A percentile compares a stretch with the other conserved stretches of the same genome.
These are phyloP conservation scores for Phytophthora megakarya DNA, from an alignment of 352 stramenopile genomes.

Conservation along the genomic window DNA sequence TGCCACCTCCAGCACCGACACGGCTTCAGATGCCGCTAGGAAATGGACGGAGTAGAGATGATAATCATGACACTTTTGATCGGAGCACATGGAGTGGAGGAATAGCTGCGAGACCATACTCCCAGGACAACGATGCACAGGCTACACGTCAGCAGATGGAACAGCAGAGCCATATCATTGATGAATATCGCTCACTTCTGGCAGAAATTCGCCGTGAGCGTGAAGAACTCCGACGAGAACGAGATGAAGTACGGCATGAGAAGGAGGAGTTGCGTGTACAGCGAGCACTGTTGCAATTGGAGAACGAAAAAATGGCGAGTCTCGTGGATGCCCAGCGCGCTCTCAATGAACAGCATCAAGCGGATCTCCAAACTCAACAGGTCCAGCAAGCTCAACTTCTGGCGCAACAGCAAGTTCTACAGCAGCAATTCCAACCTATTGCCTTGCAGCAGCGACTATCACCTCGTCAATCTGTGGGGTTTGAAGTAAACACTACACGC, in stretches of 20 bases:
- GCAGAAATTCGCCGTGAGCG: slow-evolving; percentile 73
- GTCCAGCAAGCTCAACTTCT: slow-evolving; percentile 28
- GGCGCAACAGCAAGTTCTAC: slow-evolving; percentile 27
- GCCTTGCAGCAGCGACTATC: slow-evolving; percentile 24
- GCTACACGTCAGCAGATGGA: slow-evolving; percentile 27
- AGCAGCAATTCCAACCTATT: slow-evolving; percentile 34
- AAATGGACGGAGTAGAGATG: slow-evolving; percentile 23
- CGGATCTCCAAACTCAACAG: slow-evolving; percentile 46
- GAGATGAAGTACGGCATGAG: slow-evolving; percentile 66
- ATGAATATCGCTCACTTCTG: slow-evolving; percentile 71
- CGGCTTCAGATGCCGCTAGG: slow-evolving; percentile 20
- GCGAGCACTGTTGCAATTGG: slow-evolving; percentile 62
- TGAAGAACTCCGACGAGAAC: slow-evolving; percentile 71
- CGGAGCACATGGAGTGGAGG: background rate
- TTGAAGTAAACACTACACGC: slow-evolving; percentile 11
- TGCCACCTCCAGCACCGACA: slow-evolving; percentile 34
- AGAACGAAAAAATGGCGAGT: slow-evolving; percentile 76
- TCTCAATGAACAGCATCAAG: slow-evolving; percentile 62
- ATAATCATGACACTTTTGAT: slow-evolving; percentile 14
- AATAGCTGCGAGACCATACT: slow-evolving; percentile 10
- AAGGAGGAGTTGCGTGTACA: slow-evolving; percentile 81
- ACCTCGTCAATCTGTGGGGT: slow-evolving; percentile 23
- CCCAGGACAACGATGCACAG: slow-evolving; percentile 21
- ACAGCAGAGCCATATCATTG: slow-evolving; percentile 43
- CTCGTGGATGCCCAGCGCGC: slow-evolving; percentile 65